Evolutionary conservation across 495 filamentous ascomycete species (phyloP).

Genomic region (Endocarpon pusillum): DNA sequence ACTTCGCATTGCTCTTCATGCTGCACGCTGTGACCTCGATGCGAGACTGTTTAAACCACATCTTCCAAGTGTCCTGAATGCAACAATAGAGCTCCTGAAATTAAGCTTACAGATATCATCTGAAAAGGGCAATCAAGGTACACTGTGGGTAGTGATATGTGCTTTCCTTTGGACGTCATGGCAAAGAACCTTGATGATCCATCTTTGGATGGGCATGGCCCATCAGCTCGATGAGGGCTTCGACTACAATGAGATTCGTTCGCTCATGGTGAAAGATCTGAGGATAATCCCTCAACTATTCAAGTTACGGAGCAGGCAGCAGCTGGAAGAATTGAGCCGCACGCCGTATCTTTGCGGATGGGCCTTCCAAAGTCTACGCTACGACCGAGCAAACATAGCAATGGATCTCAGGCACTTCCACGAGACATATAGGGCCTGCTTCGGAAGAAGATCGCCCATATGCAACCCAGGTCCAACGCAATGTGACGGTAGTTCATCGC

Average conservation of each 20-base stretch:
- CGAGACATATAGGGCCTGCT: constrained; percentile 1
- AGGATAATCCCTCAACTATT: constrained; percentile 1
- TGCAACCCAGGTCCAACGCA: background rate
- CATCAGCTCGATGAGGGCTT: too few relatives aligned
- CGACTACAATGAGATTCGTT: too few relatives aligned
- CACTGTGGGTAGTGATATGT: background rate
- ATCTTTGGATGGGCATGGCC: constrained; percentile 6
- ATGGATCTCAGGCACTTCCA: constrained; percentile 5
- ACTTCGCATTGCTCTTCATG: background rate
- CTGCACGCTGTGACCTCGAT: background rate
- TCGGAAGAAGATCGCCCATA: constrained; percentile 3
- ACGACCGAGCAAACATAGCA: constrained; percentile 1
- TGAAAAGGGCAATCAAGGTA: background rate
- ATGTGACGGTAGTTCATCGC: constrained; percentile 6
- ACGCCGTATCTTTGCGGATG: constrained; percentile 8
- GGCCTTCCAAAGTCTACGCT: constrained; percentile 10
- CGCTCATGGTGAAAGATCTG: background rate
- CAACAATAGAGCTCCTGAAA: background rate
- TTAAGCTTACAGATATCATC: background rate
- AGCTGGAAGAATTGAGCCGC: background rate
- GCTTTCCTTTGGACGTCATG: constrained; percentile 9
- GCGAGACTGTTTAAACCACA: background rate
- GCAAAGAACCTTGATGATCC: constrained; percentile 7
- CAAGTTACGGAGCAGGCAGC: background rate
- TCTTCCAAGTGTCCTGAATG: background rate